Evolutionary conservation across 1,284 basidiomycete genomes (phyloP).

Genomic region (Moesziomyces sp.): DNA sequence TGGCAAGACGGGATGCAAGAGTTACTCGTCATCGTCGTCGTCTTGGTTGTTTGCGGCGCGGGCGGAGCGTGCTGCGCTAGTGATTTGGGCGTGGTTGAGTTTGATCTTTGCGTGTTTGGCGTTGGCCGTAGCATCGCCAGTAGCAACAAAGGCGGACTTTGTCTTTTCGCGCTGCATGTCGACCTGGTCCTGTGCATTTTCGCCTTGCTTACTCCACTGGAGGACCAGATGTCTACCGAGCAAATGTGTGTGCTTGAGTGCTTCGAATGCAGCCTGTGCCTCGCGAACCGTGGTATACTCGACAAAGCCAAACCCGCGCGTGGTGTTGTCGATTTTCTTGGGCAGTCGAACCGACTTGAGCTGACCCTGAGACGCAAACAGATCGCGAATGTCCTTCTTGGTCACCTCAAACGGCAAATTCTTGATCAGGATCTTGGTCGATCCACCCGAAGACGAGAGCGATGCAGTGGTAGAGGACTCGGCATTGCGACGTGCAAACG

Average conservation of each 20-base stretch:
- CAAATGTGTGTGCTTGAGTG: constrained; percentile 89
- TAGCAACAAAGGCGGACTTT: constrained; percentile 10
- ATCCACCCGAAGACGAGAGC: constrained; percentile 73
- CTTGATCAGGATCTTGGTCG: constrained; percentile 81
- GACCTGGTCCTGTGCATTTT: constrained; percentile 25
- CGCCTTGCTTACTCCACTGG: constrained; percentile 79
- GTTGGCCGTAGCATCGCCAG: constrained; percentile 1
- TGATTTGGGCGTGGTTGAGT: constrained; percentile 46
- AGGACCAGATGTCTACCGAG: constrained; percentile 93
- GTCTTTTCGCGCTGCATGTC: constrained; percentile 54
- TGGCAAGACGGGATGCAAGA: neutral
- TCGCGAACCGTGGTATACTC: constrained; percentile 71
- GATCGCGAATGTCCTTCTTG: constrained; percentile 87
- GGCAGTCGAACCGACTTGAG: constrained; percentile 70
- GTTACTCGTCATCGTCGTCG: constrained; percentile 35
- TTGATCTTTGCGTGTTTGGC: constrained; percentile 45
- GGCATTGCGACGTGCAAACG: constrained; percentile 85
- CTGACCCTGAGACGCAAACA: constrained; percentile 82
- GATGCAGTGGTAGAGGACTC: constrained; percentile 73
- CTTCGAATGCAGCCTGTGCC: constrained; percentile 58
- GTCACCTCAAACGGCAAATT: constrained; percentile 96
- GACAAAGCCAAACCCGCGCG: constrained; percentile 92
- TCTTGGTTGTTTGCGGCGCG: constrained; percentile 31
- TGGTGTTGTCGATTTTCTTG: constrained; percentile 77
- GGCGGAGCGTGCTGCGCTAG: constrained; percentile 37